phyloP scores from a whole-genome alignment of 352 stramenopile genomes.

The Blastocystis sp. region DNA sequence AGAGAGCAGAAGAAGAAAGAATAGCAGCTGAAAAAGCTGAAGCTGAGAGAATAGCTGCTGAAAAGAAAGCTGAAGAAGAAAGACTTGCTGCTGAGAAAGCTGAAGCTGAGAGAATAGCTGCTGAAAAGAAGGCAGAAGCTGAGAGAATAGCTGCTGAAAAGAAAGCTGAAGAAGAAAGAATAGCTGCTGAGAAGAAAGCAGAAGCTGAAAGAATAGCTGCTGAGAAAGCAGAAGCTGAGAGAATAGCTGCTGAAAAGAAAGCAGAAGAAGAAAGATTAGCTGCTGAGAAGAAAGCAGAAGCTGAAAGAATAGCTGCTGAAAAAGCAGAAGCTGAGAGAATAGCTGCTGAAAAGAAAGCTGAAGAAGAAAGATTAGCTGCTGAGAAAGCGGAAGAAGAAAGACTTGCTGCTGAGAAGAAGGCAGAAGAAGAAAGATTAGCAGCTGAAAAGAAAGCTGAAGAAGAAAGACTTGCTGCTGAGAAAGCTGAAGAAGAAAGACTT shows the following conservation, averaged over 20 bases:
- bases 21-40: neutral
- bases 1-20: neutral
- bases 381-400: neutral
- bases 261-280: neutral
- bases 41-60: neutral
- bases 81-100: neutral
- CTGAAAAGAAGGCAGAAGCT: neutral
- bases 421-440: neutral
- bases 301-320: neutral
- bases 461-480: neutral
- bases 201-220: neutral
- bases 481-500: neutral
- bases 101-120: neutral
- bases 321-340: neutral
- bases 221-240: neutral
- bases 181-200: neutral
- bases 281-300: neutral
- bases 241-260: neutral
- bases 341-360: neutral
- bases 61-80: neutral
- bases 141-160: neutral
- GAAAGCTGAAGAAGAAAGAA: neutral
- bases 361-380: neutral
- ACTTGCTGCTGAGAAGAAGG: neutral
- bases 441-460: neutral